A percentile compares a stretch with the other conserved stretches of the same genome.
These are phyloP conservation scores for Spathaspora girioi DNA, from an alignment of 805 yeast species.

Conservation along the genomic window DNA sequence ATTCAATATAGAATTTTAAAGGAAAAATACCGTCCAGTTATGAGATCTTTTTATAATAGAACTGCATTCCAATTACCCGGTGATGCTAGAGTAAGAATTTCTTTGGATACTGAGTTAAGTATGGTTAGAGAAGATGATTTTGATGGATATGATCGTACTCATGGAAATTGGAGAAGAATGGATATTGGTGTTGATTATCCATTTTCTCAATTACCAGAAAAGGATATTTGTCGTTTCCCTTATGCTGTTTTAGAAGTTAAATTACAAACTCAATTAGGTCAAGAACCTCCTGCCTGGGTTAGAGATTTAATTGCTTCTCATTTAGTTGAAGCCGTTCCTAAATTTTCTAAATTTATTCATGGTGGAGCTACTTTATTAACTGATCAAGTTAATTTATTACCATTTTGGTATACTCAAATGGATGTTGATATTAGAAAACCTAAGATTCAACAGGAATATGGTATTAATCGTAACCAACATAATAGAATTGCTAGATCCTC, in stretches of 20 bases:
- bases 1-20: conserved; percentile 87
- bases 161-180: conserved; percentile 96
- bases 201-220: conserved; percentile 76
- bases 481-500: conserved; percentile 21
- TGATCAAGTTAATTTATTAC: conserved; percentile 76
- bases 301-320: conserved; percentile 88
- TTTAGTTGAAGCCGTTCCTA: conserved; percentile 96
- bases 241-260: conserved; percentile 97
- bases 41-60: conserved; percentile 94
- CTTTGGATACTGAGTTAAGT: conserved; percentile 93
- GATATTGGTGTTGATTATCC: conserved; percentile 99
- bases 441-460: conserved; percentile 52
- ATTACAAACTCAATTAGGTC: conserved; percentile 96
- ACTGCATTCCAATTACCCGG: conserved; percentile 99
- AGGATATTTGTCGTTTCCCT: conserved; percentile 90
- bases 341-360: conserved; percentile 94
- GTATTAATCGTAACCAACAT: conserved; percentile 49
- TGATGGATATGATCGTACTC: conserved; percentile 87
- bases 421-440: conserved; percentile 92
- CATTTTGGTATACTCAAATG: conserved; percentile 99
- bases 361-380: conserved; percentile 93
- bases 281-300: conserved; percentile 98
- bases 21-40: conserved; percentile 85
- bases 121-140: conserved; percentile 98
- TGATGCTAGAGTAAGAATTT: conserved; percentile 97